Evolutionary conservation across 208 protist genomes (phyloP).

Genomic region (Naegleria gruberi): DNA sequence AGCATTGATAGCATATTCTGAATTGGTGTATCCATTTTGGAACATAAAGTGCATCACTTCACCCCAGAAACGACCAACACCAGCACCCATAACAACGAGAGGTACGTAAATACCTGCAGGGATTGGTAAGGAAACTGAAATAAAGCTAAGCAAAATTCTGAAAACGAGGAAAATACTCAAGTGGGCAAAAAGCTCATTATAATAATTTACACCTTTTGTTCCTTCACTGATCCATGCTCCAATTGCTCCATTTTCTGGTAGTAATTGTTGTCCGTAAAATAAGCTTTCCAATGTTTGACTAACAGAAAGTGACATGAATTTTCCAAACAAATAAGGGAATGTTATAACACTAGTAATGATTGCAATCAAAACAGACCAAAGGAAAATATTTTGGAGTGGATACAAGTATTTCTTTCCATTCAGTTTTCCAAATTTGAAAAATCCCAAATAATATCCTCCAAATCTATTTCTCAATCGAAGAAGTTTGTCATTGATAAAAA

Average conservation of each 20-base stretch:
- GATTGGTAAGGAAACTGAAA: not conserved
- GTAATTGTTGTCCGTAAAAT: not conserved
- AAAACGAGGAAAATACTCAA: not conserved
- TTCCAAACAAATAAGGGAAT: not conserved
- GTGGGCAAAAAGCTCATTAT: not conserved
- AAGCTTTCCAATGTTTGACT: not conserved
- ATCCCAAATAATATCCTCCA: not conserved
- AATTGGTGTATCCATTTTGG: not conserved
- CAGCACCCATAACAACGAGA: not conserved
- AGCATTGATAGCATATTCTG: not conserved
- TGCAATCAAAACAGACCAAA: not conserved
- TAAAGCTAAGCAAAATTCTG: not conserved
- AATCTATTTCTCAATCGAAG: not conserved
- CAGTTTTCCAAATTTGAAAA: not conserved
- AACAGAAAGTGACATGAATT: not conserved
- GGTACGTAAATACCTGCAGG: slow-evolving; percentile 9
- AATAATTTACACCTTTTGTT: too few relatives aligned
- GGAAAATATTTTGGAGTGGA: not conserved
- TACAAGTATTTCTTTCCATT: not conserved
- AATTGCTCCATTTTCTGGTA: not conserved
- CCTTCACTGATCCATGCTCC: not conserved
- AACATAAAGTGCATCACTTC: not conserved
- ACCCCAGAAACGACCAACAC: not conserved
- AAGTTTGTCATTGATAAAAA: not conserved
- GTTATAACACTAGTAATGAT: not conserved